Evolutionary conservation across 1,139 yeast species (phyloP).

Genomic region (Arxiozyma slooffiae): DNA sequence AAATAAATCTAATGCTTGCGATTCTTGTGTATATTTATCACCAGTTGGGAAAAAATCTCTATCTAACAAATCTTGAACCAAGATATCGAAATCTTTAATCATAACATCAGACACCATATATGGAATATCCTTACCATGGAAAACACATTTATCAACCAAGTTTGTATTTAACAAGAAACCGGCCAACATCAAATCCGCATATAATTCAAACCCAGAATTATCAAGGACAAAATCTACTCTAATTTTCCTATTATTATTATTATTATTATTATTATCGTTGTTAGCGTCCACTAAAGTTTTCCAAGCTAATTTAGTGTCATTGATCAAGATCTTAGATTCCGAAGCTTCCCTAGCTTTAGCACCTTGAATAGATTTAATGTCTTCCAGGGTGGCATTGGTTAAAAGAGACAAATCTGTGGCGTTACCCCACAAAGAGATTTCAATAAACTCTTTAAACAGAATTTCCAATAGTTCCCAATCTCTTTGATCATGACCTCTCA

Average conservation of each 20-base stretch:
- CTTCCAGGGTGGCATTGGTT: slow-evolving; percentile 77
- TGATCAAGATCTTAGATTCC: slow-evolving; percentile 70
- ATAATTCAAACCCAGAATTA: slow-evolving; percentile 91
- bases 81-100: slow-evolving; percentile 60
- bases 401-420: slow-evolving; percentile 88
- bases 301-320: slow-evolving; percentile 71
- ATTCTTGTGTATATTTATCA: slow-evolving; percentile 36
- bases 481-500: slow-evolving; percentile 18
- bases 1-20: slow-evolving; percentile 35
- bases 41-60: slow-evolving; percentile 41
- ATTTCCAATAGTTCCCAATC: slow-evolving; percentile 42
- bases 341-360: slow-evolving; percentile 75
- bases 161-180: slow-evolving; percentile 67
- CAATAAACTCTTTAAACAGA: slow-evolving; percentile 70
- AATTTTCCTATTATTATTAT: slow-evolving; percentile 21
- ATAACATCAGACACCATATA: slow-evolving; percentile 98
- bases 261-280: slow-evolving; percentile 10
- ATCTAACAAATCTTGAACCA: slow-evolving; percentile 51
- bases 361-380: slow-evolving; percentile 84
- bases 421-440: slow-evolving; percentile 93
- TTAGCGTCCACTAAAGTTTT: slow-evolving; percentile 29
- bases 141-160: slow-evolving; percentile 50
- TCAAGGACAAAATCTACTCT: slow-evolving; percentile 83
- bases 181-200: slow-evolving; percentile 72
- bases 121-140: slow-evolving; percentile 86